Base-by-base conservation (phyloP, 371 early-diverging fungal genomes). In the Rhizopus delemar region DNA sequence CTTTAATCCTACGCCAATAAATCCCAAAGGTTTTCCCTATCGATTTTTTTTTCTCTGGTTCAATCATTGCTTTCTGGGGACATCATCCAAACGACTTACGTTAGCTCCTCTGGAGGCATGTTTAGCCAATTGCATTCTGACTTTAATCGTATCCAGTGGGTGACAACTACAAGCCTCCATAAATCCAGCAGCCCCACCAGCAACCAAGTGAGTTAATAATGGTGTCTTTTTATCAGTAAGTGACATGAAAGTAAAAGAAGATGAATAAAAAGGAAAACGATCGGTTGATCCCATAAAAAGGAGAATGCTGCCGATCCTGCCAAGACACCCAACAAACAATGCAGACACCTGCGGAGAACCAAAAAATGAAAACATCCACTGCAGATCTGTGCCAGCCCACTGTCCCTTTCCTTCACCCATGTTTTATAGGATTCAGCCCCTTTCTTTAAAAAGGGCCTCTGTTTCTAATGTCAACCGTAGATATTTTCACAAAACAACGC, bases 141-240 rank as follows among this genome's bases (percentile, higher is more conserved):
- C 93, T 84, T 98, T 98, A 80, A 98, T 94, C 16, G 98, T 98
- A 77, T 98, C 98, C 36, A 98, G 81, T 12, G 98, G 98, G 68
- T 97, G 98, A 72, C 97, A 97, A 59, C 84, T 83, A 64, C 91
- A 81, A 16, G 98, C 93, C 74, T 98, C 98, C 80, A 90, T 90
- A 60, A 93, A 87, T 35, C 97, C 98, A 4, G 98, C 98, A 8
- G 91, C 74, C 54, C 96, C 98, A 66, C 98, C 98, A 9, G 96
- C 93, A 31, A 92, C 69, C 56, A 92, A 72, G 71, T 91, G 91
- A 15, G 84, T 85, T 41, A 84, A 60, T 32, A 88, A 75, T 48
- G 81, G 73, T 5, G 78, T 78, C 54, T 73, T 74, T 54, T 70
- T 60, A 12, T 63, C 64, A 32, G 45, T 53, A 22, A 0, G 22